phyloP scores from a whole-genome alignment of 2,329 filamentous ascomycete genomes.

The Tothia fuscella region DNA sequence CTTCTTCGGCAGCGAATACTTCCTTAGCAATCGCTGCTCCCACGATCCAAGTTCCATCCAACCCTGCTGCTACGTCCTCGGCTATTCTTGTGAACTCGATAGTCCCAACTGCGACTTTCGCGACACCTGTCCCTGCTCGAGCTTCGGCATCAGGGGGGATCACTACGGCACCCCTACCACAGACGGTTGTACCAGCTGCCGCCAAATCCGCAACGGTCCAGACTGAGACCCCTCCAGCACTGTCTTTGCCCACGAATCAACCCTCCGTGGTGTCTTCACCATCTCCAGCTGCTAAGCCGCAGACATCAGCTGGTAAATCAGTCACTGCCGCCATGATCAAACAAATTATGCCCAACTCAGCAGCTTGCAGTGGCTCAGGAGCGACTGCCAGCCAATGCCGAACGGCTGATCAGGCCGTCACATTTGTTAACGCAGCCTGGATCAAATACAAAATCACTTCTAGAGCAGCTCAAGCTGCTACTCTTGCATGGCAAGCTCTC shows the following conservation, averaged over 20 bases:
- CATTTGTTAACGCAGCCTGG: slow-evolving; percentile 46
- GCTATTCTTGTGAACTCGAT: no score
- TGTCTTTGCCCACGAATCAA: no score
- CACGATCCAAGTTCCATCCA: no score
- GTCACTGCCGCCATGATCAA: slow-evolving; percentile 7
- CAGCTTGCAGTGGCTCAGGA: slow-evolving; percentile 11
- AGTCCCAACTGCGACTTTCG: no score
- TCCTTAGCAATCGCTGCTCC: no score
- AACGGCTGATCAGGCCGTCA: slow-evolving; percentile 50
- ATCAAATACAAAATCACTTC: slow-evolving; percentile 42
- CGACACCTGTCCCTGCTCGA: no score
- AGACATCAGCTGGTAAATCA: neutral
- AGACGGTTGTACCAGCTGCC: no score
- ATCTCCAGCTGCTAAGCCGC: neutral
- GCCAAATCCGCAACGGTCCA: no score
- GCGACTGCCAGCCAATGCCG: slow-evolving; percentile 47
- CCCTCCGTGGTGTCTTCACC: neutral
- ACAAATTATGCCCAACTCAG: slow-evolving; percentile 2
- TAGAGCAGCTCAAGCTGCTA: slow-evolving; percentile 52
- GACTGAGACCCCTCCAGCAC: no score
- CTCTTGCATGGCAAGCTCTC: slow-evolving; percentile 58
- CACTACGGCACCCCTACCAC: no score
- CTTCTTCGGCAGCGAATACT: neutral
- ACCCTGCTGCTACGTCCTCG: no score
- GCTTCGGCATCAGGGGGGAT: no score